Evolutionary conservation across 306 rosid species (phyloP), one percentile per base, ranked within the genome.

Genomic region (Phaseolus lunatus): DNA sequence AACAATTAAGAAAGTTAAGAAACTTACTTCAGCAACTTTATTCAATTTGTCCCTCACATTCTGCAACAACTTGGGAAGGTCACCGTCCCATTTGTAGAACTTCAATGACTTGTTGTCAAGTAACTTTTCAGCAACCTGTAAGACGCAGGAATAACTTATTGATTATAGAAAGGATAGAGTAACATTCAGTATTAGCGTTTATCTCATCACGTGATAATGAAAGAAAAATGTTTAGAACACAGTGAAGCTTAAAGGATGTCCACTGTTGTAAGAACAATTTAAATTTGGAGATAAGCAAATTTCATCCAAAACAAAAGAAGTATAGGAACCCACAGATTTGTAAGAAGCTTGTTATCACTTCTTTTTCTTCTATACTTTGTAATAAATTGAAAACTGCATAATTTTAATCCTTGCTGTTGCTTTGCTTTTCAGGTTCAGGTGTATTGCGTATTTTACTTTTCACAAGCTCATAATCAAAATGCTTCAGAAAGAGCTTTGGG

Each of bases 51-150:
- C 96, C 74, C 97, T 88, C 64, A 96, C 99, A 35, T 88, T 88
- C 91, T 96, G 98, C 83, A 96, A 79, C 79, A 96, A 50, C 73
- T 87, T 88, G 22, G 89, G 75, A 72, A 96, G 96, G 45, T 96
- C 92, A 35, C 96, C 91, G 9, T 92, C 98, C 99, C 99, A 96
- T 81, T 91, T 88, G 83, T 96, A 96, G 80, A 96, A 96, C 84
- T 92, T 97, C 86, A 93, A 73, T 69, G 77, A 97, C 72, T 89
- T 90, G 62, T 84, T 82, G 73, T 96, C 53, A 0, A 96, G 95
- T 72, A 92, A 85, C 88, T 80, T 84, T 72, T 86, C 90, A 31
- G 84, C 84, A 59, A 81, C 74, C 84, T 81, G 67, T 16, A 67
- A 45, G 49, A 72, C 3, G 6, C 35, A 3, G 26, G 18, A 58